phyloP scores from a whole-genome alignment of 495 filamentous ascomycete genomes.

The Amniculicola lignicola region DNA sequence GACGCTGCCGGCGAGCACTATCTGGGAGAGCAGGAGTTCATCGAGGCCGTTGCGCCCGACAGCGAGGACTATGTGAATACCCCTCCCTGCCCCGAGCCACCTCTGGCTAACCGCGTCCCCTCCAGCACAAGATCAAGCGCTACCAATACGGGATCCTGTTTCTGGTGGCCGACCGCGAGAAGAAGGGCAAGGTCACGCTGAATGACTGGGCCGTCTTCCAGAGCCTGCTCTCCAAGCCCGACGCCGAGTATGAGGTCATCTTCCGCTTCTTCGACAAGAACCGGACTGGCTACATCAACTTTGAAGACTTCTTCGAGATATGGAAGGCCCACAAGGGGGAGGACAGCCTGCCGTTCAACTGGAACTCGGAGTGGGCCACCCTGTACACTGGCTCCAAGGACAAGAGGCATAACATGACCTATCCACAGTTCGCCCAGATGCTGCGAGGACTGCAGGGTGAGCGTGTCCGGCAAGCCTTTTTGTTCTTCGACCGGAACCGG shows the following conservation, averaged over 20 bases:
- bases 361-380: conserved; percentile 95
- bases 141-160: conserved; percentile 94
- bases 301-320: conserved; percentile 74
- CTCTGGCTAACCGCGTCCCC: conserved; percentile 5
- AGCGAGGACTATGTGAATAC: conserved; percentile 82
- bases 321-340: conserved; percentile 80
- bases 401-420: conserved; percentile 83
- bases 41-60: conserved; percentile 83
- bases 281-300: conserved; percentile 76
- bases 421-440: conserved; percentile 98
- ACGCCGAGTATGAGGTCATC: conserved; percentile 97
- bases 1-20: conserved; percentile 73
- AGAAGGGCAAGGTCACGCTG: conserved; percentile 66
- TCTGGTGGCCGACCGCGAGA: conserved; percentile 75
- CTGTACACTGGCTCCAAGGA: conserved; percentile 85
- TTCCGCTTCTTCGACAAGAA: conserved; percentile 92
- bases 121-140: conserved; percentile 92
- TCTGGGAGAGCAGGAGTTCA: conserved; percentile 80
- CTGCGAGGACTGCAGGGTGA: conserved; percentile 92
- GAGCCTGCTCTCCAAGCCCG: conserved; percentile 87
- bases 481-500: conserved; percentile 83
- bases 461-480: conserved; percentile 91
- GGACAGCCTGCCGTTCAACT: conserved; percentile 86
- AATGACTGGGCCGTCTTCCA: conserved; percentile 90
- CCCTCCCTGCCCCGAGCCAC: conserved; percentile 9